A percentile compares a stretch with the other conserved stretches of the same genome.
These are phyloP conservation scores for Rhododendron simsii DNA, from an alignment of 148 eudicot genomes.

Conservation along the genomic window DNA sequence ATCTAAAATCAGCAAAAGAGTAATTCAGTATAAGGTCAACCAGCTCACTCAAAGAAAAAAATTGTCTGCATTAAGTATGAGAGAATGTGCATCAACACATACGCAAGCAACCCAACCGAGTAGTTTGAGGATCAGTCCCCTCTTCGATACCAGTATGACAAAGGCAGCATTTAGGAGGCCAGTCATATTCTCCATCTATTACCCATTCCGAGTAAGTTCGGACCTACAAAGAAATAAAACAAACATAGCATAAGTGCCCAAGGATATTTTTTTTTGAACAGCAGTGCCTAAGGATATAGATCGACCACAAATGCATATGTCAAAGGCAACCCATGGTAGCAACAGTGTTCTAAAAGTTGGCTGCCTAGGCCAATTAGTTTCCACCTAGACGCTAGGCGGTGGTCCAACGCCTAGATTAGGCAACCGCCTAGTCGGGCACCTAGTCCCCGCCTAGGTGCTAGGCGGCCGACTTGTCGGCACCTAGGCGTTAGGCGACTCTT, in stretches of 20 bases:
- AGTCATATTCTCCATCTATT: slow-evolving; percentile 96
- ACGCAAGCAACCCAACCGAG: slow-evolving; percentile 98
- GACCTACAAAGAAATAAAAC: slow-evolving; percentile 35
- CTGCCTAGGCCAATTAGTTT: too few species aligned
- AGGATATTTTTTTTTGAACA: too few species aligned
- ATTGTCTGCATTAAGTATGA: background rate
- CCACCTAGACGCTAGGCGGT: too few species aligned
- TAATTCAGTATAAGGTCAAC: slow-evolving; percentile 1
- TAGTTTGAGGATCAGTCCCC: slow-evolving; percentile 59
- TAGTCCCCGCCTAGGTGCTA: too few species aligned
- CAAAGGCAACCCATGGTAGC: background rate
- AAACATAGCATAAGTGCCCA: background rate
- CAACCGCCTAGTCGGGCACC: too few species aligned
- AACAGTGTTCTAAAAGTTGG: background rate
- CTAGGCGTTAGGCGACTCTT: too few species aligned
- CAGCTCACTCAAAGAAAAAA: background rate
- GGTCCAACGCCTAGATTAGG: too few species aligned
- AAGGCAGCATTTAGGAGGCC: slow-evolving; percentile 91
- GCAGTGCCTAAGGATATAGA: background rate
- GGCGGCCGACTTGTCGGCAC: too few species aligned
- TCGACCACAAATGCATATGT: background rate
- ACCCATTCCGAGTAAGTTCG: slow-evolving; percentile 98
- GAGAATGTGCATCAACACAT: slow-evolving; percentile 32
- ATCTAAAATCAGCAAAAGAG: slow-evolving; percentile 42
- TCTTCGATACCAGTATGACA: slow-evolving; percentile 68